These are phyloP conservation scores for Fusarium coffeatum DNA, from an alignment of 2,329 filamentous ascomycete genomes.

Conservation along the genomic window DNA sequence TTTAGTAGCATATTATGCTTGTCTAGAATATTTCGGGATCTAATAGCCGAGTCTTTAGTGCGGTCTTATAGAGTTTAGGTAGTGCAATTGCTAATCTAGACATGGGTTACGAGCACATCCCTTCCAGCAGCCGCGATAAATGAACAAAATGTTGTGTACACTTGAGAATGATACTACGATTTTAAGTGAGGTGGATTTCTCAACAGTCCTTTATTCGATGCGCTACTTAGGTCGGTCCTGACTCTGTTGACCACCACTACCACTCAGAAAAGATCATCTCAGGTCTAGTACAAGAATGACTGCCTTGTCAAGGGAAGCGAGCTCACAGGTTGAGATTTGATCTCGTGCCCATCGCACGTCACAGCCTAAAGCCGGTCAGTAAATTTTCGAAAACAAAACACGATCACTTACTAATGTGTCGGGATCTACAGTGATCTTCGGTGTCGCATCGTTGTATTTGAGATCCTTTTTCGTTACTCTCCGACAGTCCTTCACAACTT, in stretches of 20 bases:
- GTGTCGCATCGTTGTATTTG: not conserved
- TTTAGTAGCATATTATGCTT: not conserved
- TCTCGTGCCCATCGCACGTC: not conserved
- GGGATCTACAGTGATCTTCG: not conserved
- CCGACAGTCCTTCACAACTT: not conserved
- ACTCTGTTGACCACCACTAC: not conserved
- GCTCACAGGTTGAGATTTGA: not conserved
- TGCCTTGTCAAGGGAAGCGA: not conserved
- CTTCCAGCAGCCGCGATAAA: not conserved
- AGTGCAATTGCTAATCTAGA: not conserved
- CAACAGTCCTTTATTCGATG: not conserved
- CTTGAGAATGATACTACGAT: no score
- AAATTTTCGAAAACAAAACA: not conserved
- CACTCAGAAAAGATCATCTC: not conserved
- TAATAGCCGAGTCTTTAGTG: not conserved
- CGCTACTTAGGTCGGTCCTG: not conserved
- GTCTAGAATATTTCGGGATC: not conserved
- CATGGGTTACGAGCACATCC: not conserved
- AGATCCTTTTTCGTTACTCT: not conserved
- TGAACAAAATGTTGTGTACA: no score
- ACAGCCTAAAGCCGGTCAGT: not conserved
- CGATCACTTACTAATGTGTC: not conserved
- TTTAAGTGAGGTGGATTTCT: not conserved
- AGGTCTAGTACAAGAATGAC: not conserved
- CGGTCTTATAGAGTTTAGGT: not conserved